Base-by-base conservation (phyloP, 257 asterid genomes). In the Salvia splendens region DNA sequence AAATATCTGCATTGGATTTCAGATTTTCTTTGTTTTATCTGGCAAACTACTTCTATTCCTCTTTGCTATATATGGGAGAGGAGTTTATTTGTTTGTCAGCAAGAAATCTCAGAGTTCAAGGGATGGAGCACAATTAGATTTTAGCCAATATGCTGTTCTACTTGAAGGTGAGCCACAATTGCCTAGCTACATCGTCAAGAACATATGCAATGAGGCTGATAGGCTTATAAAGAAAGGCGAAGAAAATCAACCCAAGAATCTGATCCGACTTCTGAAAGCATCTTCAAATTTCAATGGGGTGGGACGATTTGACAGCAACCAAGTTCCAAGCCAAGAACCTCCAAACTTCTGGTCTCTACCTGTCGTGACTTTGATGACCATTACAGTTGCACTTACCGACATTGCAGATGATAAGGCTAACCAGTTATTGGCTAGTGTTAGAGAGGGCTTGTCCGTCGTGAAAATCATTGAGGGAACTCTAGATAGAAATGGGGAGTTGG, bases 331-430 rank as follows among this genome's bases (percentile, higher is more conserved):
- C 8, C 68, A 24, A 43, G 55, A 62, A 28, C 43, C 55, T 12
- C 55, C 55, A 3, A 45, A 62, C 12, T 43, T 43, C 4, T 62
- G 68, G 55, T 12, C 68, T 12, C 28, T 62, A 4, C 55, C 55
- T 2, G 1, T 62, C n/a, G 68, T 45, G 43, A 62, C 68, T 4
- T 45, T 62, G 8, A 28, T 43, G 2, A 28, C 30, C 41, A 62
- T 62, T 28, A 11, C 55, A 45, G 0, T 62, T 12, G 55, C 68
- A 28, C 68, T 65, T 65, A 0, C 61, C 36, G 11, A 35, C 38
- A 9, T 42, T 8, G 15, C 40, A 4, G 36, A 28, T 46, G 45
- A 6, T 4, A 3, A 12, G 70, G 36, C 11, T 32, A 10, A 3
- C 4, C 30, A 12, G n/a, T 24, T 62, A 12, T 3, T 62, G 43